Evolutionary conservation across 768 basidiomycete genomes (phyloP).

Genomic region (Podaxis rugospora): DNA sequence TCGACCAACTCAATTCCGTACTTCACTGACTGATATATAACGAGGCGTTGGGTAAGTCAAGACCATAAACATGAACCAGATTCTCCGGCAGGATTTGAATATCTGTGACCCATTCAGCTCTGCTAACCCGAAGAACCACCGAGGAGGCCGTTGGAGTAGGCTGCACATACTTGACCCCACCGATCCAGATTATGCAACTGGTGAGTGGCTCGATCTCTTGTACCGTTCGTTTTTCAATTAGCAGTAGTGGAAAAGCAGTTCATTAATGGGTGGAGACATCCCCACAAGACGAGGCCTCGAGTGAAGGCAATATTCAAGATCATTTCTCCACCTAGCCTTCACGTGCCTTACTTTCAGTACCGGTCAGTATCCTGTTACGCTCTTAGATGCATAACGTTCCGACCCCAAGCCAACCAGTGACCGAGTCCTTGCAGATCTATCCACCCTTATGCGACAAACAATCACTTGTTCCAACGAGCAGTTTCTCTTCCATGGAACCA

Average conservation of each 20-base stretch:
- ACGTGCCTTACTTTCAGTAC: conserved; percentile 43
- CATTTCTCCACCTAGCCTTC: conserved; percentile 36
- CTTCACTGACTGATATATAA: neutral
- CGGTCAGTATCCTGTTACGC: conserved; percentile 27
- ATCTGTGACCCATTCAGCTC: conserved; percentile 37
- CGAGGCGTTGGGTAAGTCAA: neutral
- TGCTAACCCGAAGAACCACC: conserved; percentile 37
- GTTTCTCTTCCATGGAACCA: conserved; percentile 67
- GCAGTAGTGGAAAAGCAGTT: conserved; percentile 46
- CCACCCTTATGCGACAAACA: conserved; percentile 15
- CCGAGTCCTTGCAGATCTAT: conserved; percentile 20
- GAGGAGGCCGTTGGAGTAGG: conserved; percentile 35
- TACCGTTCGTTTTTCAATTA: neutral
- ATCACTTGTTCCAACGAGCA: conserved; percentile 44
- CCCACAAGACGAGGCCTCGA: conserved; percentile 44
- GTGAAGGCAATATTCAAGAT: conserved; percentile 50
- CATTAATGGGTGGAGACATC: conserved; percentile 51
- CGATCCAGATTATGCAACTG: conserved; percentile 31
- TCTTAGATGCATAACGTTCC: neutral
- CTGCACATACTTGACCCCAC: conserved; percentile 34
- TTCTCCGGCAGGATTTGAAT: conserved; percentile 16
- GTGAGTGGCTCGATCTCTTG: conserved; percentile 25
- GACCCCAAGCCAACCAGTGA: conserved; percentile 19
- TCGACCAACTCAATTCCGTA: neutral
- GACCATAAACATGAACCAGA: neutral